A percentile compares a stretch with the other conserved stretches of the same genome.
Conservation (phyloP, 768 basidiomycete genomes). For the Amanita inopinata region DNA sequence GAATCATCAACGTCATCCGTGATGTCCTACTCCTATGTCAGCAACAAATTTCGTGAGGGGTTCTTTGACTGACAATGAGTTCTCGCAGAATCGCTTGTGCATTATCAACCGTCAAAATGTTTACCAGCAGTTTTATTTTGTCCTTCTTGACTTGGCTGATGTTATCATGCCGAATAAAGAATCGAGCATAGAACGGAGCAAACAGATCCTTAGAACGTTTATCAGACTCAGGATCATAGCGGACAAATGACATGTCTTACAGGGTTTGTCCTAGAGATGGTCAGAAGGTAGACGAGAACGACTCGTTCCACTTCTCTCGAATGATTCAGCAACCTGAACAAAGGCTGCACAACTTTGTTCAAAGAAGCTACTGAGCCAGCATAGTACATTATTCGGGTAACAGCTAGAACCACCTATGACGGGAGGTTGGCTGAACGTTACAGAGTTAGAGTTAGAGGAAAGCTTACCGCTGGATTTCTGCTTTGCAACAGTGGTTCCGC, state of each 20-base stretch:
- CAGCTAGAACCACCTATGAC: conserved; percentile 70
- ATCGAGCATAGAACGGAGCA: conserved; percentile 47
- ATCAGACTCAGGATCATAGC: neutral
- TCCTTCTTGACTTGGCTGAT: conserved; percentile 52
- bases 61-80: conserved; percentile 58
- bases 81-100: conserved; percentile 69
- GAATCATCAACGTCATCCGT: conserved; percentile 67
- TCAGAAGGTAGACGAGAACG: conserved; percentile 58
- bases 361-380: conserved; percentile 48
- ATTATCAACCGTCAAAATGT: conserved; percentile 55
- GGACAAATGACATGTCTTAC: conserved; percentile 36
- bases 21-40: conserved; percentile 48
- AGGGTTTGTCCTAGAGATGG: conserved; percentile 54
- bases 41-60: neutral
- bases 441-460: neutral
- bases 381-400: conserved; percentile 65
- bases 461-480: conserved; percentile 74
- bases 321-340: conserved; percentile 60
- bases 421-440: neutral
- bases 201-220: conserved; percentile 49
- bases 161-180: conserved; percentile 66
- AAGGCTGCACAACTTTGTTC: conserved; percentile 52
- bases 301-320: conserved; percentile 72
- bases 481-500: conserved; percentile 77
- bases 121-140: conserved; percentile 70